phyloP scores from a whole-genome alignment of 2,329 filamentous ascomycete species.

The Cladorrhinum sp. region DNA sequence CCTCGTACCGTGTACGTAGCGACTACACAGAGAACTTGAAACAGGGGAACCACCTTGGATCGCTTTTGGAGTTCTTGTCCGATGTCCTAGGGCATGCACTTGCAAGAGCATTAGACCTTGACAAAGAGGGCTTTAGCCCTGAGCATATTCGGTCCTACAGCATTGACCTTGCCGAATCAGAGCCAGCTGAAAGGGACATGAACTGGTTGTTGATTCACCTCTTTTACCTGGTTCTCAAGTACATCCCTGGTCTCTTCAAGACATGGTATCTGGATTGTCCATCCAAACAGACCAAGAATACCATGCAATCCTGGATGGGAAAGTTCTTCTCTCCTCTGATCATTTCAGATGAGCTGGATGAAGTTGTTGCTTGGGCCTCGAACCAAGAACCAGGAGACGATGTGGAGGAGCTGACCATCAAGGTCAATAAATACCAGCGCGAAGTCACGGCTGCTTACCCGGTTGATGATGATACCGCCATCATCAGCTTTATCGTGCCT shows the following conservation, averaged over 20 bases:
- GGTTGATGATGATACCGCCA: conserved; percentile 81
- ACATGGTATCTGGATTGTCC: conserved; percentile 80
- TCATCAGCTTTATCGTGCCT: conserved; percentile 79
- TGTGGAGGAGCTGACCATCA: conserved; percentile 61
- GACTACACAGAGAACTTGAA: conserved; percentile 81
- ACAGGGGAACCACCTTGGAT: conserved; percentile 63
- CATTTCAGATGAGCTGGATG: conserved; percentile 62
- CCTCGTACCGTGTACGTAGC: conserved; percentile 77
- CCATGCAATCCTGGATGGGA: conserved; percentile 81
- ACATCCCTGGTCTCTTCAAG: conserved; percentile 75
- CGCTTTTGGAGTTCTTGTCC: conserved; percentile 75
- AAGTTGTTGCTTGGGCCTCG: conserved; percentile 65
- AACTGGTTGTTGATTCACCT: conserved; percentile 83
- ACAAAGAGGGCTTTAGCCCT: conserved; percentile 60
- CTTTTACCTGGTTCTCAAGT: conserved; percentile 77
- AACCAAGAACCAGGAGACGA: conserved; percentile 48
- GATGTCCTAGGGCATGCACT: conserved; percentile 79
- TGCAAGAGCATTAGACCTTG: conserved; percentile 70
- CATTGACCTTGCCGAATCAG: conserved; percentile 50
- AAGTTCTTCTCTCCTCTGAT: conserved; percentile 75
- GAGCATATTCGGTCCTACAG: conserved; percentile 57
- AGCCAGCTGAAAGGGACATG: conserved; percentile 67
- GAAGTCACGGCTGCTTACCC: conserved; percentile 84
- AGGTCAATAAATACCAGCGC: conserved; percentile 65
- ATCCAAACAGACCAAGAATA: conserved; percentile 74